Conservation (phyloP, 345 rosid species). For the Citrus reticulata region DNA sequence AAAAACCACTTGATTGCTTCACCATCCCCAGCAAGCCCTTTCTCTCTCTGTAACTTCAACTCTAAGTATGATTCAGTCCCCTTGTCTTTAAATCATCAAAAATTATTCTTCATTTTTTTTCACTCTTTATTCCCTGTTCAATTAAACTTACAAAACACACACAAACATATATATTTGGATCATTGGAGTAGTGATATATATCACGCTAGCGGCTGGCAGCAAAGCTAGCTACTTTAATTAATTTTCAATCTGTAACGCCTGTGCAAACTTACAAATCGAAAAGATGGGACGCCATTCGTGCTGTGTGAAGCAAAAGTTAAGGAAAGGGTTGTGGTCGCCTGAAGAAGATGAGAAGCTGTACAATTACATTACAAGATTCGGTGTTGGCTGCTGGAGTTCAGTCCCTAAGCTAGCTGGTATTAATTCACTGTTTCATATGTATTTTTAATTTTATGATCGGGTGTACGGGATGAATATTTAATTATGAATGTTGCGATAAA, state of each 20-base stretch:
- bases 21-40: slow-evolving; percentile 30
- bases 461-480: too few relatives aligned
- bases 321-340: slow-evolving; percentile 76
- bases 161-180: slow-evolving; percentile 4
- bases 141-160: not conserved
- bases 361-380: slow-evolving; percentile 53
- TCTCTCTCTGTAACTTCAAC: slow-evolving; percentile 45
- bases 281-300: slow-evolving; percentile 56
- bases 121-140: not conserved
- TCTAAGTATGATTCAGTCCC: slow-evolving; percentile 46
- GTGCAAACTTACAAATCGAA: not conserved
- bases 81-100: slow-evolving; percentile 31
- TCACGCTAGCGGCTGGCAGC: not conserved
- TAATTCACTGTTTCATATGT: too few relatives aligned
- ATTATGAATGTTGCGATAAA: not conserved
- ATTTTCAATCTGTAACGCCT: too few relatives aligned
- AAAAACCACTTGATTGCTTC: slow-evolving; percentile 60
- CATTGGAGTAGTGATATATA: not conserved
- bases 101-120: slow-evolving; percentile 6
- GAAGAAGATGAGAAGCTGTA: slow-evolving; percentile 69
- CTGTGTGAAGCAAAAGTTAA: slow-evolving; percentile 50
- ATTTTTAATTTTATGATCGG: too few relatives aligned
- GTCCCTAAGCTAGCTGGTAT: slow-evolving; percentile 67
- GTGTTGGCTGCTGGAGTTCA: slow-evolving; percentile 78
- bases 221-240: not conserved